Evolutionary conservation across 2,329 filamentous ascomycete genomes (phyloP).

Genomic region (Penicillium janthinellum): DNA sequence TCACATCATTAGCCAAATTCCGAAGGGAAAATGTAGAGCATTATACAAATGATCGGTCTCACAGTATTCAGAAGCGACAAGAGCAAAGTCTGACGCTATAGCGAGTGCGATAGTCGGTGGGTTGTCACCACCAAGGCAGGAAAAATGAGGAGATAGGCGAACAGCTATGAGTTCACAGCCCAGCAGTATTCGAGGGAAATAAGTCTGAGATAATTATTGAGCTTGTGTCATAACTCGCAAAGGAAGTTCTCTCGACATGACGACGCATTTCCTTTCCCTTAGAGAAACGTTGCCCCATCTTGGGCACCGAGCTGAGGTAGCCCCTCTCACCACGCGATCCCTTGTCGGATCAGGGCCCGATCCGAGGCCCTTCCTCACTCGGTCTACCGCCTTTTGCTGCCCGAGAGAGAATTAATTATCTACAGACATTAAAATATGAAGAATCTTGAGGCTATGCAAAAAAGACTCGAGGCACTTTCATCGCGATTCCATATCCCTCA

Average conservation of each 20-base stretch:
- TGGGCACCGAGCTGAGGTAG: background rate
- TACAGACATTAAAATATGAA: too few relatives aligned
- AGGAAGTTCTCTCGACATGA: background rate
- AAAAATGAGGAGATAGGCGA: background rate
- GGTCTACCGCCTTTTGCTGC: background rate
- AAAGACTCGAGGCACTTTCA: background rate
- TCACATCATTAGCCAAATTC: background rate
- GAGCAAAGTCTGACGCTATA: background rate
- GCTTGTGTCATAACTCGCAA: background rate
- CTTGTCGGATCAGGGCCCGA: background rate
- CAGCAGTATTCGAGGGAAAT: background rate
- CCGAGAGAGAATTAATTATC: background rate
- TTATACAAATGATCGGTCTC: background rate
- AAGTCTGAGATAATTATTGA: background rate
- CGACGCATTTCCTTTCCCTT: slow-evolving; percentile 1
- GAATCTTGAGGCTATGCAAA: slow-evolving; percentile 1
- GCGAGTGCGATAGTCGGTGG: background rate
- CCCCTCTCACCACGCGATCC: background rate
- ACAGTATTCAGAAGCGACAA: background rate
- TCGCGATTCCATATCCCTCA: background rate
- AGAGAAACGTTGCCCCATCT: background rate
- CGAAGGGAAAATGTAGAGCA: background rate
- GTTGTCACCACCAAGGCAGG: background rate
- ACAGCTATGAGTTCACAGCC: background rate
- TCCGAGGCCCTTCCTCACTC: background rate